Evolutionary conservation across 192 early-diverging fungal species (phyloP), one percentile per base, ranked within the genome.

Genomic region (Gonapodya sp.): DNA sequence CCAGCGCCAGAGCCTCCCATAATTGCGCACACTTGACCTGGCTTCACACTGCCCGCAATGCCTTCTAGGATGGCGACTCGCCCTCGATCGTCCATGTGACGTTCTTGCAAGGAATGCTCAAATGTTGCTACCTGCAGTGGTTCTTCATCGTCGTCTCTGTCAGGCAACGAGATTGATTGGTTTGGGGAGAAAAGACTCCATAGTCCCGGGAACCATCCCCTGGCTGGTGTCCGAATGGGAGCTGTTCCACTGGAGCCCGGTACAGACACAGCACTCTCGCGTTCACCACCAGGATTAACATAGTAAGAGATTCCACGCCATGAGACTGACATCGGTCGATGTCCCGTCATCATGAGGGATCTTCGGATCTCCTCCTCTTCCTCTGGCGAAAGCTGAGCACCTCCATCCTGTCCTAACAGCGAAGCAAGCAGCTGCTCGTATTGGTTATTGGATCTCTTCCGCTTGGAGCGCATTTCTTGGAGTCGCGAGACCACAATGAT

Each of bases 1-100:
- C 96, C 96, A 0, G 96, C 96, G 1, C 95, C 95, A 31, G 94
- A 95, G 8, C 93, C 93, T 1, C 95, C 96, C 89, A 98, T 93
- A 36, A 98, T 94, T 16, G 95, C 96, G 89, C 96, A 91, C 2
- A 98, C 91, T 81, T 97, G 88, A 73, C 96, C 96, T 0, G 96
- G 93, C 24, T 89, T 85, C 1, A 94, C 94, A 30, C 91, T 82
- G 35, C 96, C 96, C 32, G 88, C 88, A 0, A 96, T 91, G 14
- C 87, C 87, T 24, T 93, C 85, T 34, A 96, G 81, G 16, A 96
- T 86, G 78, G 84, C 34, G 8, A 77, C 8, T 14, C 31, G 18
- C 8, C 75, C 75, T 8, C 46, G 46, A 18, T 18, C 75, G 75
- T 77, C 30, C 8, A 34, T 18, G 18, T 16, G 75, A 8, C 75